phyloP scores from a whole-genome alignment of 331 rosid genomes.

The Quercus lobata region DNA sequence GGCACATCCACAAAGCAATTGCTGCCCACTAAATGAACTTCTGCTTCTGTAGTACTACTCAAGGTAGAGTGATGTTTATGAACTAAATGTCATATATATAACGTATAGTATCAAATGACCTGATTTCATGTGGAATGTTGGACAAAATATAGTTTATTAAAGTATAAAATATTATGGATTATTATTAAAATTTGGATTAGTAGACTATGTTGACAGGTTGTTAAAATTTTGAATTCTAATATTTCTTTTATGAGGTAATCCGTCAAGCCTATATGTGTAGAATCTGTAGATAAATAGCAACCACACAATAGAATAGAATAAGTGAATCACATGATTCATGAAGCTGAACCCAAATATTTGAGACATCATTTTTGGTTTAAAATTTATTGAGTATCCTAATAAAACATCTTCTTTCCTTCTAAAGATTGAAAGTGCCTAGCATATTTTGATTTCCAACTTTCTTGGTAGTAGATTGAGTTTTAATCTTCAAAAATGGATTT shows the following conservation, averaged over 20 bases:
- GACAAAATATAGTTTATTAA: background rate
- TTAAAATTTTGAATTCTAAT: too few species aligned
- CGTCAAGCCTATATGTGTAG: background rate
- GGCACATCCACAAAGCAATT: background rate
- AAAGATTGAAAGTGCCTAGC: background rate
- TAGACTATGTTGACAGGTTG: too few species aligned
- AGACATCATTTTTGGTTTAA: background rate
- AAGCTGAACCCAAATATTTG: background rate
- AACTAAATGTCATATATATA: background rate
- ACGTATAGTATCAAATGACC: background rate
- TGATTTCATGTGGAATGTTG: background rate
- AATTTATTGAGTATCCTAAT: too few species aligned
- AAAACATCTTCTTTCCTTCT: background rate
- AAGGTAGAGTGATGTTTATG: background rate
- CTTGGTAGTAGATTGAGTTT: background rate
- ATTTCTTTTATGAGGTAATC: background rate
- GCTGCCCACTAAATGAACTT: background rate
- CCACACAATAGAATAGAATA: background rate
- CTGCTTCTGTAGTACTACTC: background rate
- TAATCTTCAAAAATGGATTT: constrained; percentile 6
- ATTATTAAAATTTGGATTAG: too few species aligned
- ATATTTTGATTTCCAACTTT: background rate
- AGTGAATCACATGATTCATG: background rate
- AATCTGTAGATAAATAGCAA: background rate
- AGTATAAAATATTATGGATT: too few species aligned